Percentiles rank a stretch among this genome's conserved stretches.
phyloP scores from a whole-genome alignment of 768 basidiomycete genomes.

The Leccinum broughii region DNA sequence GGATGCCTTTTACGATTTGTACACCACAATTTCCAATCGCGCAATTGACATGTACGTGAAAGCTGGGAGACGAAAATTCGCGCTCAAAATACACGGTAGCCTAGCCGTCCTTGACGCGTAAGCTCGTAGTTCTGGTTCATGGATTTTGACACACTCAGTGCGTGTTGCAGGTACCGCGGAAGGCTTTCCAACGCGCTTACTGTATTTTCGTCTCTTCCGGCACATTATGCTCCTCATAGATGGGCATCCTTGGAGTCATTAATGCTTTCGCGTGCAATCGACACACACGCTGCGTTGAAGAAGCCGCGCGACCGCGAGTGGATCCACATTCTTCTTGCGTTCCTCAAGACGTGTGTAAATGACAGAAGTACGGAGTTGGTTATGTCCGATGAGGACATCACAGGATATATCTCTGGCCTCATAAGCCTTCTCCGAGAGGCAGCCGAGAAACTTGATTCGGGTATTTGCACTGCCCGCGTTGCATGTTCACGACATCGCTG shows the following conservation, averaged over 20 bases:
- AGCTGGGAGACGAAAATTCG: constrained; percentile 83
- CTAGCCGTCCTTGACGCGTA: constrained; percentile 90
- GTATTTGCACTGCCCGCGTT: constrained; percentile 36
- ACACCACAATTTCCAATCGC: constrained; percentile 71
- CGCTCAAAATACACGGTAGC: constrained; percentile 80
- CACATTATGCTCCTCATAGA: constrained; percentile 78
- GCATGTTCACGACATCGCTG: constrained; percentile 7
- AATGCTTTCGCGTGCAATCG: constrained; percentile 74
- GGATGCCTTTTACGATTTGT: constrained; percentile 75
- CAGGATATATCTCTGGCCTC: constrained; percentile 52
- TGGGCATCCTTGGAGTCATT: constrained; percentile 81
- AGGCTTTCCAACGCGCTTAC: constrained; percentile 62
- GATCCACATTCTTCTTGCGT: constrained; percentile 76
- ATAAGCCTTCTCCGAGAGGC: constrained; percentile 50
- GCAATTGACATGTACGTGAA: constrained; percentile 84
- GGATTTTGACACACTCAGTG: constrained; percentile 10
- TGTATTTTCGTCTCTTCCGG: constrained; percentile 78
- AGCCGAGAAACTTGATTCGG: constrained; percentile 53
- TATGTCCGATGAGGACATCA: constrained; percentile 50
- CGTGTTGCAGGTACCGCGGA: constrained; percentile 58
- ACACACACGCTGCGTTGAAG: constrained; percentile 58
- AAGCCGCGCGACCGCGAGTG: constrained; percentile 72
- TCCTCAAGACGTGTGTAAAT: constrained; percentile 67
- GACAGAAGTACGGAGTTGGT: constrained; percentile 54
- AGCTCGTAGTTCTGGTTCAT: constrained; percentile 32